Evolutionary conservation across 2,329 filamentous ascomycete species (phyloP), one percentile per base, ranked within the genome.

Genomic region (Pseudocercospora fuligena): DNA sequence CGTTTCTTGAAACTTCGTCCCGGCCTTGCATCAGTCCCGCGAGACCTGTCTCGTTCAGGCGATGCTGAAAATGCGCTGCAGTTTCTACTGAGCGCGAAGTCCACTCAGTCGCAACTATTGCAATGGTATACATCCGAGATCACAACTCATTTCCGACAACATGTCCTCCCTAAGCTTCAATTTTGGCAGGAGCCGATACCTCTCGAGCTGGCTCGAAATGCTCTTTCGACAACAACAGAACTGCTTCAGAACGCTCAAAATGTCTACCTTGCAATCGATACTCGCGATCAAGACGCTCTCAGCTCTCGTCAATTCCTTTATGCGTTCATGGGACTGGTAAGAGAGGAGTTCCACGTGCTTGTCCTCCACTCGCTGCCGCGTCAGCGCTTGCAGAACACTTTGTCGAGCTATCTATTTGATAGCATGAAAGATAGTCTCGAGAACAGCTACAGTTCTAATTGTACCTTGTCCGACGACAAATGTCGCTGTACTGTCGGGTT

Each of bases 41-140:
- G 59, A 54, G 12, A 58, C 61, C 23, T 63, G 57, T 25, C 56
- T 47, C 46, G 56, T 21, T 54, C 65, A 14, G 25, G 21, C n/a
- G 65, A 75, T 7, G 66, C 70, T 40, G 25, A 66, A 23, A 56
- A 69, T 36, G 70, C 71, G 2, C 47, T 73, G 8, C 47, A 63
- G 11, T 59, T 60, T 29, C 57, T 70, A 6, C 66, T 72, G 11
- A 60, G 46, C 61, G 54, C 54, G 27, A 25, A 25, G 40, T 43
- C 62, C 9, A 63, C 64, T 11, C 63, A 60, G 66, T 65, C 79
- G 78, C 57, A 77, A 76, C 70, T 78, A 47, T 67, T 80, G 27
- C 78, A 81, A n/a, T 84, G 82, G 82, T 84, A 82, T 64, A 77
- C 75, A 5, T 78, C 81, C 54, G 81, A 83, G 65, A 78, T 81